Base-by-base conservation (phyloP, 768 basidiomycete genomes). In the Naganishia antarctica region DNA sequence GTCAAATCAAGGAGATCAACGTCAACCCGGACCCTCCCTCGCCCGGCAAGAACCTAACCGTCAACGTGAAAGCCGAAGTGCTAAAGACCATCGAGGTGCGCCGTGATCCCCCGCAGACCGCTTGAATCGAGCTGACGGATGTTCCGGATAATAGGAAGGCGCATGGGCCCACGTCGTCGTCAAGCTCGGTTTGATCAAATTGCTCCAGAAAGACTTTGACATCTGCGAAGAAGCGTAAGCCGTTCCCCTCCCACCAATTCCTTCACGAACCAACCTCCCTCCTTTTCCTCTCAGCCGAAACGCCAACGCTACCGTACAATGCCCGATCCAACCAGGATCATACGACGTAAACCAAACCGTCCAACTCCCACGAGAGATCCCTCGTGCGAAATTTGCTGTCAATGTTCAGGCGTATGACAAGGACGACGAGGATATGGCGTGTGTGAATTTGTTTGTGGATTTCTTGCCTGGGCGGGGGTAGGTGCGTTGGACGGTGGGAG, bases 211-310 rank as follows among this genome's bases (percentile, higher is more conserved):
- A 80, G 73, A 69, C 18, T 94, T 97, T 69, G 90, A 97, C 69
- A 78, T 97, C 32, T 98, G 94, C 74, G 82, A 93, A 65, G 93
- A 97, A 79, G 91, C 92, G 90, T 96, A 81, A 72, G 92, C 21
- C 31, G 21, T 59, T 64, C 32, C 28, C 25, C 29, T 12, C 5
- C 58, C n/a, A 26, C 7, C 41, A 2, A 7, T 15, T 7, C 34
- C 15, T 7, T 37, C 15, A 15, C 34, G n/a, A 31, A 4, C 51
- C 34, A 43, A 21, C 43, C 9, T 41, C 58, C 28, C 29, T 41
- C 66, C 16, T 62, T 34, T 49, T 50, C 3, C 9, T 12, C 47
- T 8, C 34, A 94, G 93, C 32, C 83, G 83, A 60, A 84, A 86
- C 28, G 86, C 86, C 18, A 85, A 97, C 69, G 83, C 86, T 4